phyloP scores from a whole-genome alignment of 1,139 yeast genomes.

The Debaryomycetaceae sp. region DNA sequence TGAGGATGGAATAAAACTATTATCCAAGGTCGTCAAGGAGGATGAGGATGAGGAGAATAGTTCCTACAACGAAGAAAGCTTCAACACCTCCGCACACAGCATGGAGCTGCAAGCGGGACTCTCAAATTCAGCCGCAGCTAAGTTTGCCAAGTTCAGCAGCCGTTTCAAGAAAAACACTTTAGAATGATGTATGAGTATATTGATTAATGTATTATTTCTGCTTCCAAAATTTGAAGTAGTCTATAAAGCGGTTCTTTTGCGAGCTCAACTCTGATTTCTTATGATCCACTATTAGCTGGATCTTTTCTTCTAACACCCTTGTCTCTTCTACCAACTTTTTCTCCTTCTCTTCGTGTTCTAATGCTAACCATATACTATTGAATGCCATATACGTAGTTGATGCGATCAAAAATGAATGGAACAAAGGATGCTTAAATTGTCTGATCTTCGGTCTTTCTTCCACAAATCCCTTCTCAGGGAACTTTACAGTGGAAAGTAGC shows the following conservation, averaged over 20 bases:
- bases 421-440: constrained; percentile 37
- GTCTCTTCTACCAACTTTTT: constrained; percentile 21
- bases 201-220: not conserved
- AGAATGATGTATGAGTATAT: constrained; percentile 1
- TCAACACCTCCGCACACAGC: constrained; percentile 17
- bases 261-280: constrained; percentile 19
- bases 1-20: constrained; percentile 39
- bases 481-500: constrained; percentile 4
- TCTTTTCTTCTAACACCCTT: constrained; percentile 23
- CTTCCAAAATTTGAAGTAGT: not conserved
- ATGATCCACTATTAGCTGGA: constrained; percentile 30
- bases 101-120: constrained; percentile 23
- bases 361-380: constrained; percentile 30
- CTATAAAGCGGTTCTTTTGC: constrained; percentile 18
- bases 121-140: constrained; percentile 32
- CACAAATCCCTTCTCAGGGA: constrained; percentile 7
- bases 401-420: constrained; percentile 40
- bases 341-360: constrained; percentile 32
- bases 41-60: constrained; percentile 7
- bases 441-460: constrained; percentile 30
- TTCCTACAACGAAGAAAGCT: constrained; percentile 15
- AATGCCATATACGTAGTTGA: constrained; percentile 36
- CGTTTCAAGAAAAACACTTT: constrained; percentile 22
- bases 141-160: constrained; percentile 41
- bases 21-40: constrained; percentile 32